Conservation (phyloP, 1,139 yeast species). For the Scheffersomyces segobiensis region DNA sequence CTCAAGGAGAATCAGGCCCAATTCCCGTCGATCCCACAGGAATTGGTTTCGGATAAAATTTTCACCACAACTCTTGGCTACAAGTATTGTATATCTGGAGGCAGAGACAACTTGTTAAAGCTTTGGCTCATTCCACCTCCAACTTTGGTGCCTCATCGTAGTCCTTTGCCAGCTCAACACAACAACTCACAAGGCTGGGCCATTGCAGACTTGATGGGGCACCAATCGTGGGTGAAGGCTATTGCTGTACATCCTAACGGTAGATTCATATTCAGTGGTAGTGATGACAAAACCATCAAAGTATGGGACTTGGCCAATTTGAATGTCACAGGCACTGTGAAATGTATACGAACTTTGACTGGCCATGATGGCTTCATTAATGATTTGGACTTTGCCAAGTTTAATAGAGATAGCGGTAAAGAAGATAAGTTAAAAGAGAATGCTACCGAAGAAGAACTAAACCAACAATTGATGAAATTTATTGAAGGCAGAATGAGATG, state of each 20-base stretch:
- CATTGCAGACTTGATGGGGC: constrained; percentile 62
- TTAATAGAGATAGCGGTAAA: constrained; percentile 18
- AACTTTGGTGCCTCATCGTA: constrained; percentile 49
- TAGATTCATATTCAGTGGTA: constrained; percentile 63
- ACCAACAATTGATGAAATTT: constrained; percentile 17
- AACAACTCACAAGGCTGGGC: constrained; percentile 62
- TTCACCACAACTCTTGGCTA: constrained; percentile 47
- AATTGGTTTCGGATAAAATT: constrained; percentile 26
- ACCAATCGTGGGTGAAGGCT: constrained; percentile 84
- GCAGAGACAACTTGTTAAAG: constrained; percentile 75
- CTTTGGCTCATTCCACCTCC: constrained; percentile 80
- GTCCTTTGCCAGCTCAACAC: constrained; percentile 54
- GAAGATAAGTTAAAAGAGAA: constrained; percentile 16
- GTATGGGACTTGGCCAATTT: constrained; percentile 74
- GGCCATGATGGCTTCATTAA: constrained; percentile 79
- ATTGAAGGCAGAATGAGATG: constrained; percentile 54
- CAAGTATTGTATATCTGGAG: constrained; percentile 75
- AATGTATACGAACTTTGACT: constrained; percentile 47
- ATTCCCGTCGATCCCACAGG: constrained; percentile 38
- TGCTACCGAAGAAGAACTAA: constrained; percentile 14
- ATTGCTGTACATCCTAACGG: constrained; percentile 77
- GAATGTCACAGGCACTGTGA: constrained; percentile 44
- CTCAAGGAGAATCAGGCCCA: constrained; percentile 33
- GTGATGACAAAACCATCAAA: constrained; percentile 77
- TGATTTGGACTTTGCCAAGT: constrained; percentile 61